Conservation (phyloP, 805 yeast species). For the Metschnikowia lachancei region DNA sequence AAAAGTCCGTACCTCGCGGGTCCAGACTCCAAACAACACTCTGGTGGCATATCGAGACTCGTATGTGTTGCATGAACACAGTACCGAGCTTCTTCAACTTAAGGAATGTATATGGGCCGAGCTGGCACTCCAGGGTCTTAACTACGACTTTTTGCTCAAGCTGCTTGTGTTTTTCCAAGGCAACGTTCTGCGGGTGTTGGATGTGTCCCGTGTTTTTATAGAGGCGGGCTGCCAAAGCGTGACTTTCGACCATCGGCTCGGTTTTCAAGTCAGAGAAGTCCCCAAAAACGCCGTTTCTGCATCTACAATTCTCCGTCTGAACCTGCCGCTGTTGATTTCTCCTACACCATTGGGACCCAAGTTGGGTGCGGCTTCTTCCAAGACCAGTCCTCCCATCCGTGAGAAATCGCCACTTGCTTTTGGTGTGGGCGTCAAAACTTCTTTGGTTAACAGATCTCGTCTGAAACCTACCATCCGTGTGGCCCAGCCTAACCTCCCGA, state of each 20-base stretch:
- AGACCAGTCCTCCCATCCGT: neutral
- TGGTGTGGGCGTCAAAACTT: neutral
- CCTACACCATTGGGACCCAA: conserved; percentile 5
- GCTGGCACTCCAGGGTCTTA: conserved; percentile 31
- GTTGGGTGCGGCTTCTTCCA: conserved; percentile 1
- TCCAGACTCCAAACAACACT: conserved; percentile 6
- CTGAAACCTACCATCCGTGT: conserved; percentile 1
- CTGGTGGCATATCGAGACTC: conserved; percentile 5
- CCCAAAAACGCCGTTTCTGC: neutral
- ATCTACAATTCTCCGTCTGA: conserved; percentile 4
- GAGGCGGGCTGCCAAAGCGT: conserved; percentile 28
- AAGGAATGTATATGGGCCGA: conserved; percentile 22
- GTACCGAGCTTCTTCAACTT: conserved; percentile 10
- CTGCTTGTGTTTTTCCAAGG: conserved; percentile 47
- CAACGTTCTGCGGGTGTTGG: conserved; percentile 37
- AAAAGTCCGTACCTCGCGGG: conserved; percentile 12
- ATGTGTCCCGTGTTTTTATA: conserved; percentile 31
- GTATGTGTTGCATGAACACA: conserved; percentile 23
- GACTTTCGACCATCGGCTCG: conserved; percentile 23
- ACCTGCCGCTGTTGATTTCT: conserved; percentile 2
- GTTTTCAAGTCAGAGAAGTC: conserved; percentile 3
- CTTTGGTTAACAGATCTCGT: neutral
- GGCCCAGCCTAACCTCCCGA: neutral
- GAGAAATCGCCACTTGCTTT: neutral
- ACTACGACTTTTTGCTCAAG: conserved; percentile 37